A percentile compares a stretch with the other conserved stretches of the same genome.
These are phyloP conservation scores for Amanita pallidorosea DNA, from an alignment of 768 basidiomycete species.

Conservation along the genomic window DNA sequence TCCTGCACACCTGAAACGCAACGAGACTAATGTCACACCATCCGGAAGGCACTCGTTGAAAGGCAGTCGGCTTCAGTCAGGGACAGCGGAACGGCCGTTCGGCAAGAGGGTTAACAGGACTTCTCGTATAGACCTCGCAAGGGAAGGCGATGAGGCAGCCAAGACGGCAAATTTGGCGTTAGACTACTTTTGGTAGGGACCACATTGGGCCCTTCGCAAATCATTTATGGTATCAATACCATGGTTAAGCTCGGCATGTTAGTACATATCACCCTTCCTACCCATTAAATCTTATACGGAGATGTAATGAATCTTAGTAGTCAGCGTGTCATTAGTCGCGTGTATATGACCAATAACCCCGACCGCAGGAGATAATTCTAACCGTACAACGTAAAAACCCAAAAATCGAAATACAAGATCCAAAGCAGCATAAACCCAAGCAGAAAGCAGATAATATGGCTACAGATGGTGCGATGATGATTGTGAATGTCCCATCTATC, in stretches of 20 bases:
- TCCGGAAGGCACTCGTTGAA: conserved; percentile 22
- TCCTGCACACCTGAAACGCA: conserved; percentile 22
- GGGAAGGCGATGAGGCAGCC: not conserved
- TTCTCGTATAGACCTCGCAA: not conserved
- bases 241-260: not conserved
- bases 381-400: conserved; percentile 1
- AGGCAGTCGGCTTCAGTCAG: not conserved
- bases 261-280: not conserved
- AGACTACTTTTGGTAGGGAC: not conserved
- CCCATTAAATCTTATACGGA: not conserved
- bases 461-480: conserved; percentile 7
- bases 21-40: conserved; percentile 36
- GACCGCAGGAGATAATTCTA: not conserved
- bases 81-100: not conserved
- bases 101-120: not conserved
- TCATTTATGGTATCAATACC: not conserved
- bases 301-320: not conserved
- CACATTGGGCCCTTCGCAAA: not conserved
- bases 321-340: not conserved
- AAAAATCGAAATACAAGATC: conserved; percentile 1
- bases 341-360: conserved; percentile 4
- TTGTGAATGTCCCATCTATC: conserved; percentile 6
- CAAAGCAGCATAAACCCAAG: conserved; percentile 1
- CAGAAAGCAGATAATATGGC: conserved; percentile 2
- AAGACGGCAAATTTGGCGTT: not conserved